Conservation (phyloP, 176 grass and related monocot species). For the Chloris gayana region DNA sequence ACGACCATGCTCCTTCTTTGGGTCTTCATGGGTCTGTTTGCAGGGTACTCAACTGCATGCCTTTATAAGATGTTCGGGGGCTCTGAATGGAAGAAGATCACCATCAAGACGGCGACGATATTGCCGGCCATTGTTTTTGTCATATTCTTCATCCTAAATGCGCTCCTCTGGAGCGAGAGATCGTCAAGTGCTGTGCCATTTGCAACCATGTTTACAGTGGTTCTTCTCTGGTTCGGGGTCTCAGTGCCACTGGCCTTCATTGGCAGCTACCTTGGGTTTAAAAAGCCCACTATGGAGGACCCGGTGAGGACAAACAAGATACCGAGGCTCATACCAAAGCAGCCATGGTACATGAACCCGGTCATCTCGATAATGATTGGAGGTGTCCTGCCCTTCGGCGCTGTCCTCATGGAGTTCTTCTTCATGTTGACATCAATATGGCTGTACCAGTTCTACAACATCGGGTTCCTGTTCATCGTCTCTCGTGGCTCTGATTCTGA, state of each 20-base stretch:
- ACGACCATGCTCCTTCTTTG: constrained; percentile 78
- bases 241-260: constrained; percentile 74
- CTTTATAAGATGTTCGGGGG: constrained; percentile 82
- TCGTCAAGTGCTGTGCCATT: constrained; percentile 80
- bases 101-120: constrained; percentile 65
- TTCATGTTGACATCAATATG: constrained; percentile 93
- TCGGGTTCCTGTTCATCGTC: constrained; percentile 86
- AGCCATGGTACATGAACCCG: constrained; percentile 91
- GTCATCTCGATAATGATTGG: constrained; percentile 66
- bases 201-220: constrained; percentile 84
- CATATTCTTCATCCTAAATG: constrained; percentile 77
- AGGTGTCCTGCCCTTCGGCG: constrained; percentile 87
- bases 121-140: constrained; percentile 62
- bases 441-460: constrained; percentile 92
- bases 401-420: constrained; percentile 89
- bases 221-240: constrained; percentile 90
- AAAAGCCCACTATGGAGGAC: constrained; percentile 58
- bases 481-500: constrained; percentile 74
- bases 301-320: constrained; percentile 84
- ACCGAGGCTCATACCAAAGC: constrained; percentile 71
- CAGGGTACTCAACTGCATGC: constrained; percentile 68
- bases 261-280: constrained; percentile 86
- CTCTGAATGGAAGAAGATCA: constrained; percentile 77
- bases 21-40: constrained; percentile 88
- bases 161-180: constrained; percentile 86